Base-by-base conservation (phyloP, 169 alveolate species). In the Cryptosporidium tyzzeri region DNA sequence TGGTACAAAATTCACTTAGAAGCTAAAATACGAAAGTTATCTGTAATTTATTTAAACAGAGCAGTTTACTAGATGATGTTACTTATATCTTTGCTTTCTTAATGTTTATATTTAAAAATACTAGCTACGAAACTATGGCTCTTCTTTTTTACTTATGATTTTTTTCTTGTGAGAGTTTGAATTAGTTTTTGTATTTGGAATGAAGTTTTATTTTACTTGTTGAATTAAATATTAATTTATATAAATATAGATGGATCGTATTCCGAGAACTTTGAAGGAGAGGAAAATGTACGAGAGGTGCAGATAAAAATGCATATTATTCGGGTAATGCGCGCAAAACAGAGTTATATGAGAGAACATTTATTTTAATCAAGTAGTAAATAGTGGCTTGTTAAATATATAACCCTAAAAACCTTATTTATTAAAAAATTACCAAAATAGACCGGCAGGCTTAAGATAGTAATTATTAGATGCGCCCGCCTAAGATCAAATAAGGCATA, bases 391-490 rank as follows among this genome's bases (percentile, higher is more conserved):
- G 21, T 23, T 55, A 31, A 51, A 51, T 18, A n/a, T 23, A 9
- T 55, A 8, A 26, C 12, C 6, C n/a, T 26, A n/a, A 5, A 1
- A 26, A 10, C 35, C 26, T n/a, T 12, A 53, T 0, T 23, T 55
- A n/a, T 55, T 21, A 55, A 55, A 55, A 23, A 55, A 55, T 55
- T 14, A 26, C 12, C 21, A 9, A 12, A 53, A 55, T 55, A 65
- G 71, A 65, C 71, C 71, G 33, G 18, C 41, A 8, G 18, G 71
- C 71, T 31, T 33, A 59, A 1, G 86, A 69, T 45, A 0, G 6
- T 9, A 73, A 73, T 73, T 73, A 55, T 37, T 73, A 73, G 86
- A 73, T 73, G 86, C 21, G 35, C 86, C 86, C 86, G 86, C 86
- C 86, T 37, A 70, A 59, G 86, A 73, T 73, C 86, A 73, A 8